These are phyloP conservation scores for Mallotus nudiflorus DNA, from an alignment of 345 rosid genomes.

Conservation along the genomic window DNA sequence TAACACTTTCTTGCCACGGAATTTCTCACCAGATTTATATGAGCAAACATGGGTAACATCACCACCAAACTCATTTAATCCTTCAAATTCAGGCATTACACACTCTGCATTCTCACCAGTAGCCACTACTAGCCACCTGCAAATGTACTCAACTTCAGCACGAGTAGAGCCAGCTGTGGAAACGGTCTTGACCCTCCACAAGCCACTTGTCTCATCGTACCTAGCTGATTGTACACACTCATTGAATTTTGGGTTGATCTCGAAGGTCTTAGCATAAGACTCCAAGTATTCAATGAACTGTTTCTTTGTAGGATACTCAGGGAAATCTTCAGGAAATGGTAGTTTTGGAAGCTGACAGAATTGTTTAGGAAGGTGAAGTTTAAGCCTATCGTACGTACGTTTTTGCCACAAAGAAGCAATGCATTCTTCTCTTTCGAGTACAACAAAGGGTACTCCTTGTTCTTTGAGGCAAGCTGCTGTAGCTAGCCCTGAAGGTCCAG, in stretches of 20 bases:
- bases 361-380: constrained; percentile 54
- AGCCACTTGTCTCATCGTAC: constrained; percentile 74
- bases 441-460: constrained; percentile 47
- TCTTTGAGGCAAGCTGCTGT: constrained; percentile 46
- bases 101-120: constrained; percentile 94
- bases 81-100: constrained; percentile 70
- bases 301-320: constrained; percentile 40
- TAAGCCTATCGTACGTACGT: constrained; percentile 50
- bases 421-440: constrained; percentile 49
- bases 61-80: constrained; percentile 62
- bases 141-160: constrained; percentile 74
- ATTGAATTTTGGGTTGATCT: constrained; percentile 72
- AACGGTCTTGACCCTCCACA: constrained; percentile 74
- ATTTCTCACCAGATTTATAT: constrained; percentile 81
- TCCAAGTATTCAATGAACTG: constrained; percentile 52
- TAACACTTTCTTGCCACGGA: constrained; percentile 59
- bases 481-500: constrained; percentile 48
- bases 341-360: constrained; percentile 52
- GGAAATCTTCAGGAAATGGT: constrained; percentile 46
- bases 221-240: constrained; percentile 79
- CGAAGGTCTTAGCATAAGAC: constrained; percentile 40
- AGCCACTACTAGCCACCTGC: constrained; percentile 95
- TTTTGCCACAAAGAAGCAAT: constrained; percentile 53
- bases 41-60: constrained; percentile 69
- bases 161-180: constrained; percentile 35